phyloP scores from a whole-genome alignment of 1,139 yeast species.

The Kodamaea ohmeri region DNA sequence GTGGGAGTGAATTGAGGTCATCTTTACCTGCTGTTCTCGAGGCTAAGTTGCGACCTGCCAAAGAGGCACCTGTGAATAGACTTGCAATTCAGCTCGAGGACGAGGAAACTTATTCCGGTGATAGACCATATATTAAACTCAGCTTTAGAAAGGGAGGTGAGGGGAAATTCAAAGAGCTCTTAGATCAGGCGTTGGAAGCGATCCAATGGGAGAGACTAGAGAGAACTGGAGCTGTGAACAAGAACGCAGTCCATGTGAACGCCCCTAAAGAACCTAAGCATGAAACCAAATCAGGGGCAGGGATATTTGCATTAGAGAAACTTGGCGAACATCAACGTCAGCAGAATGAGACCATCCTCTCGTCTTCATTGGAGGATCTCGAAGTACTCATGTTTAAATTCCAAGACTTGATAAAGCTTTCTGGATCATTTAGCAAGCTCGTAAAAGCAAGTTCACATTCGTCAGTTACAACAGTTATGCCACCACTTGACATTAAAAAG shows the following conservation, averaged over 20 bases:
- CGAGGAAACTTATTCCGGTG: slow-evolving; percentile 33
- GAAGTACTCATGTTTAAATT: slow-evolving; percentile 77
- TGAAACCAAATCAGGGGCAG: slow-evolving; percentile 27
- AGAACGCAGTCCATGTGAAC: slow-evolving; percentile 32
- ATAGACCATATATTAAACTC: slow-evolving; percentile 46
- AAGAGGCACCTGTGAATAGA: slow-evolving; percentile 8
- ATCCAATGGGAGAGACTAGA: slow-evolving; percentile 45
- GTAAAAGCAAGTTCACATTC: slow-evolving; percentile 18
- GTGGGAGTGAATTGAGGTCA: slow-evolving; percentile 60
- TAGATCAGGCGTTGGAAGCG: slow-evolving; percentile 44
- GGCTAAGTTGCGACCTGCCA: slow-evolving; percentile 8
- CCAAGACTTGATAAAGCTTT: slow-evolving; percentile 62
- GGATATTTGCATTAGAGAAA: slow-evolving; percentile 71
- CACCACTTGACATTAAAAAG: slow-evolving; percentile 32
- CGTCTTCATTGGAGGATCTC: slow-evolving; percentile 72
- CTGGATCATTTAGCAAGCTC: slow-evolving; percentile 45
- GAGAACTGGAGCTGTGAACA: slow-evolving; percentile 38
- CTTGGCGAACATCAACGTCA: slow-evolving; percentile 55
- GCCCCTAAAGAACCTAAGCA: slow-evolving; percentile 10
- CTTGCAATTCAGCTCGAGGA: slow-evolving; percentile 28
- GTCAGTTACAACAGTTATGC: slow-evolving; percentile 16
- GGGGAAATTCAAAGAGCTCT: slow-evolving; percentile 39
- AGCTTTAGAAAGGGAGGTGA: slow-evolving; percentile 67
- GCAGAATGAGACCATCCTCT: slow-evolving; percentile 61
- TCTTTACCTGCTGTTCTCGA: slow-evolving; percentile 17